phyloP scores from a whole-genome alignment of 345 rosid species.

The Erodium maritimum region DNA sequence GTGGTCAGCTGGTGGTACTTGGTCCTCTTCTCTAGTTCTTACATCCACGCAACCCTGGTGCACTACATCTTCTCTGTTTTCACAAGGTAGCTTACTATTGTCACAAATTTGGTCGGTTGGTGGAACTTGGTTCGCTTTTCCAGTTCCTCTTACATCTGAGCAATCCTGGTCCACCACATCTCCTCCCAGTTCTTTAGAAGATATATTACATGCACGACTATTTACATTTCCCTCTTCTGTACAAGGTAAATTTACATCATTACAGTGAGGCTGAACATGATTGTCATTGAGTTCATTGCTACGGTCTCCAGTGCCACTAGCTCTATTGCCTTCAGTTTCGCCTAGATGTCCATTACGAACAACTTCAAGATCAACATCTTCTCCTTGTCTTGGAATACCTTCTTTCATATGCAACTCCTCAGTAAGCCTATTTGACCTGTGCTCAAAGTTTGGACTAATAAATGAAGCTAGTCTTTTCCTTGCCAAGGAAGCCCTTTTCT shows the following conservation, averaged over 20 bases:
- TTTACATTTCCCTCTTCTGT: conserved; percentile 13
- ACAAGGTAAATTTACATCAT: not conserved
- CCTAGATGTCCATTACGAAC: not conserved
- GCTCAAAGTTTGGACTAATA: conserved; percentile 13
- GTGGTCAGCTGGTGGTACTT: too few relatives aligned
- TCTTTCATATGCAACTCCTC: not conserved
- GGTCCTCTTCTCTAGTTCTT: too few relatives aligned
- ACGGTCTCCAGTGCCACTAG: not conserved
- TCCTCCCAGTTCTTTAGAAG: conserved; percentile 6
- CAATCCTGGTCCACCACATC: conserved; percentile 6
- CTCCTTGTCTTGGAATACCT: not conserved
- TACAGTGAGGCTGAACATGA: conserved; percentile 9
- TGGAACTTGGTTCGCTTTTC: conserved; percentile 11
- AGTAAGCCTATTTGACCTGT: not conserved
- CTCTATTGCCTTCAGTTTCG: not conserved
- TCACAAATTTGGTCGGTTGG: not conserved
- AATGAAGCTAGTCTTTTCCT: conserved; percentile 29
- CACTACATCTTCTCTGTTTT: conserved; percentile 4
- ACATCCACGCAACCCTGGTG: too few relatives aligned
- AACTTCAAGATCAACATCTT: conserved; percentile 4
- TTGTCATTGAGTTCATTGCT: conserved; percentile 3
- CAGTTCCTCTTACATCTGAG: conserved; percentile 3
- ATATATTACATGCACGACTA: not conserved
- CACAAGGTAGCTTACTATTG: conserved; percentile 5
- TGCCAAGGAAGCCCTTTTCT: conserved; percentile 21